These are phyloP conservation scores for Eucalyptus albens DNA, from an alignment of 345 rosid genomes.

Conservation along the genomic window DNA sequence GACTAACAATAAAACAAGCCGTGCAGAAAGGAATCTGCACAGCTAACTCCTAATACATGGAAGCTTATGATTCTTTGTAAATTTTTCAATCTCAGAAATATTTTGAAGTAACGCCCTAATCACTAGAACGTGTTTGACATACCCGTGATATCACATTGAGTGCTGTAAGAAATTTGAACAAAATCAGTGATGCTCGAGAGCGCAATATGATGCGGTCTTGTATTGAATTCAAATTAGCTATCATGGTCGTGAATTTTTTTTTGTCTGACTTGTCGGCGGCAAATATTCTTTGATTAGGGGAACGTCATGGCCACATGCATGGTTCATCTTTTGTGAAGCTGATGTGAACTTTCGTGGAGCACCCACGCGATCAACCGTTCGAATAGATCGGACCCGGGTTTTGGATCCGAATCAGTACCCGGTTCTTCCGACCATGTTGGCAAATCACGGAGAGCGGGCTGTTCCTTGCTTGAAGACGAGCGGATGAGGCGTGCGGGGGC, in stretches of 20 bases:
- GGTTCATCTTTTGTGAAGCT: background rate
- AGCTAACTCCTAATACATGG: background rate
- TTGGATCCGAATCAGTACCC: background rate
- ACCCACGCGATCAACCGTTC: background rate
- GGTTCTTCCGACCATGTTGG: background rate
- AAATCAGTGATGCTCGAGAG: background rate
- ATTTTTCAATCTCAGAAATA: background rate
- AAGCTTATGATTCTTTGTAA: background rate
- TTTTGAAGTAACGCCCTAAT: background rate
- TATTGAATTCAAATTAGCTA: background rate
- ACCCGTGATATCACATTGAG: background rate
- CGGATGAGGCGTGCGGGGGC: background rate
- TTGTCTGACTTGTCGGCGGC: background rate
- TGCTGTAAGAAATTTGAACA: background rate
- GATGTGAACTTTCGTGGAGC: background rate
- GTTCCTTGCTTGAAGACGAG: background rate
- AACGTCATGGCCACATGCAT: background rate
- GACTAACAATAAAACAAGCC: background rate
- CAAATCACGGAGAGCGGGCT: background rate
- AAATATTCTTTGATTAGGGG: background rate
- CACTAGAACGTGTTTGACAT: background rate
- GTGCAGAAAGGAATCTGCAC: background rate
- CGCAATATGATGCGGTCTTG: background rate
- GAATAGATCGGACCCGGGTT: background rate
- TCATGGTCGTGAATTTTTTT: background rate